A percentile compares a stretch with the other conserved stretches of the same genome.
Conservation (phyloP, 768 basidiomycete species). For the Tylopilus felleus region DNA sequence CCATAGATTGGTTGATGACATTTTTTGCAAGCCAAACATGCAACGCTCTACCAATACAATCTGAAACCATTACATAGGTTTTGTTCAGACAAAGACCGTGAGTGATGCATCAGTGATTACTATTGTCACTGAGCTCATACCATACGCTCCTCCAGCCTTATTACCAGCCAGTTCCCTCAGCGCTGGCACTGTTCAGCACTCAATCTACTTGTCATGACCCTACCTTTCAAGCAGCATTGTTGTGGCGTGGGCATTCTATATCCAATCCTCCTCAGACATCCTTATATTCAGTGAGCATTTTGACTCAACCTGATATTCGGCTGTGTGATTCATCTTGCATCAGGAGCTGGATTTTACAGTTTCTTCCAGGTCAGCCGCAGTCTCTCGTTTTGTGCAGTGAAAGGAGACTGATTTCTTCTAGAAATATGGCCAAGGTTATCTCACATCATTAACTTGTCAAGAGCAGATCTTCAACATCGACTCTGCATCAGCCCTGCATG, state of each 20-base stretch:
- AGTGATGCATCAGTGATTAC: slow-evolving; percentile 16
- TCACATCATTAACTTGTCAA: slow-evolving; percentile 49
- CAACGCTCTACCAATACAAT: slow-evolving; percentile 46
- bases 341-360: slow-evolving; percentile 46
- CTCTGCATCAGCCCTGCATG: slow-evolving; percentile 26
- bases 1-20: neutral
- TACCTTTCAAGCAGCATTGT: slow-evolving; percentile 34
- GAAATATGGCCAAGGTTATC: slow-evolving; percentile 53
- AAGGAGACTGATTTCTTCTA: slow-evolving; percentile 16
- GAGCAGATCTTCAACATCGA: slow-evolving; percentile 40
- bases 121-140: neutral
- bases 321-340: neutral
- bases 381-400: neutral
- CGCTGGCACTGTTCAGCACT: slow-evolving; percentile 53
- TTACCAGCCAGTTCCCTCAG: slow-evolving; percentile 27
- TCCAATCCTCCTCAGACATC: slow-evolving; percentile 52
- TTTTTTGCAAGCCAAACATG: slow-evolving; percentile 39
- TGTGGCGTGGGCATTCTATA: slow-evolving; percentile 55
- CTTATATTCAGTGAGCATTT: slow-evolving; percentile 53
- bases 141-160: slow-evolving; percentile 50
- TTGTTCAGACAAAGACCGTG: slow-evolving; percentile 77
- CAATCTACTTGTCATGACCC: slow-evolving; percentile 53
- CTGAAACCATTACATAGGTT: slow-evolving; percentile 64
- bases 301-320: neutral
- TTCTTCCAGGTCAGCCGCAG: slow-evolving; percentile 38